A percentile compares a stretch with the other conserved stretches of the same genome.
Conservation (phyloP, 2,329 filamentous ascomycete genomes). For the Lachnellula subtilissima region DNA sequence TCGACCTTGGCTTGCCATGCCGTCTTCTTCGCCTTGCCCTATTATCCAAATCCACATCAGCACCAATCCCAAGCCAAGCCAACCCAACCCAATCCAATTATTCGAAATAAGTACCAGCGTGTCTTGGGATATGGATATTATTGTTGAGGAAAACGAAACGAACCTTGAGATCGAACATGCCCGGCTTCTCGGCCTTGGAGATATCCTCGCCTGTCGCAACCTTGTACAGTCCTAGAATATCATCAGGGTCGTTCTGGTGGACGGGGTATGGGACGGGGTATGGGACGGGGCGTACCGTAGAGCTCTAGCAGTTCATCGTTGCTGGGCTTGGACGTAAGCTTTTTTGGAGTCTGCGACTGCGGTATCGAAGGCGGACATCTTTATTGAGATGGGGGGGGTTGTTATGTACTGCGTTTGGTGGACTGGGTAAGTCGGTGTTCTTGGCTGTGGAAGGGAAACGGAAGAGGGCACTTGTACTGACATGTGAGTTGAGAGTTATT, state of each 20-base stretch:
- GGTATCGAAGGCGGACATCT: constrained; percentile 43
- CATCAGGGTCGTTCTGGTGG: not conserved
- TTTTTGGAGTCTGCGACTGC: constrained; percentile 60
- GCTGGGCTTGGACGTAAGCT: constrained; percentile 60
- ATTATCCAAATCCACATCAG: not conserved
- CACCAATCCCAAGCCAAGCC: not conserved
- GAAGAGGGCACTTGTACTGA: not conserved
- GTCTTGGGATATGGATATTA: not conserved
- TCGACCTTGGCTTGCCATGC: constrained; percentile 71
- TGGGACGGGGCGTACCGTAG: constrained; percentile 20
- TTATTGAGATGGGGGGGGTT: not conserved
- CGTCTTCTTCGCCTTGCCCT: constrained; percentile 74
- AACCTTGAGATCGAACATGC: constrained; percentile 64
- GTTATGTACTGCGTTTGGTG: not conserved
- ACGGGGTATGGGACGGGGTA: not conserved
- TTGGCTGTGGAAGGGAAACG: no score
- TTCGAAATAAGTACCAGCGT: not conserved
- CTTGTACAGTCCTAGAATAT: constrained; percentile 51
- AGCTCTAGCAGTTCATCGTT: constrained; percentile 57
- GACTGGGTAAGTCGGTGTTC: no score
- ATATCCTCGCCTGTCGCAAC: constrained; percentile 54
- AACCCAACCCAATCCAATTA: not conserved
- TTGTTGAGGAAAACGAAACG: constrained; percentile 32
- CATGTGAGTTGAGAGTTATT: not conserved
- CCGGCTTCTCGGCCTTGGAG: constrained; percentile 50